phyloP scores from a whole-genome alignment of 495 filamentous ascomycete genomes.

The Sordaria brevicollis region DNA sequence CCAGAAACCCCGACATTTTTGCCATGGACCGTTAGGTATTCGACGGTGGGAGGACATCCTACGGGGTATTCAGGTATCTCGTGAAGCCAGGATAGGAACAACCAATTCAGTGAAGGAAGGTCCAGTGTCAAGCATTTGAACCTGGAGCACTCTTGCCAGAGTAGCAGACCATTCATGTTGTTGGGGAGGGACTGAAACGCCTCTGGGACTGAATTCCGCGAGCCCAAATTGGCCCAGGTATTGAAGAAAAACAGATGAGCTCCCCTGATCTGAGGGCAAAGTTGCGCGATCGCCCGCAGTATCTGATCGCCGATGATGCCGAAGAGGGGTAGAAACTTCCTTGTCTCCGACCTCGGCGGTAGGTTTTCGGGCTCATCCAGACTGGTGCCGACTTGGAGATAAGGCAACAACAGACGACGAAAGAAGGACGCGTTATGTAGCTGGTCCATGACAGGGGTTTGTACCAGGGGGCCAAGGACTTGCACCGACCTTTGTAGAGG shows the following conservation, averaged over 20 bases:
- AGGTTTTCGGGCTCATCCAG: too few relatives aligned
- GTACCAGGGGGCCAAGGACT: neutral
- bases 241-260: neutral
- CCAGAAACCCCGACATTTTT: rapidly evolving
- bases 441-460: neutral
- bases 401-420: neutral
- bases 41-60: neutral
- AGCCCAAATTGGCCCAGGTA: neutral
- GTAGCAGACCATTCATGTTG: neutral
- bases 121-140: neutral
- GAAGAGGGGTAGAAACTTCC: neutral
- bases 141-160: neutral
- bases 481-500: neutral
- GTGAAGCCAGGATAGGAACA: neutral
- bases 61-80: neutral
- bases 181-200: neutral
- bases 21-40: neutral
- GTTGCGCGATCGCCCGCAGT: neutral
- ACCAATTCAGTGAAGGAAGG: neutral
- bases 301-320: neutral
- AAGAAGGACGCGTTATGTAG: neutral
- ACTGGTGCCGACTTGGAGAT: too few relatives aligned
- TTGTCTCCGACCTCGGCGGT: too few relatives aligned
- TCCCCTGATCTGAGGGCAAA: neutral
- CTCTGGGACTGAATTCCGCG: neutral